These are phyloP conservation scores for Aspergillus carbonarius DNA, from an alignment of 2,329 filamentous ascomycete genomes.

Conservation along the genomic window DNA sequence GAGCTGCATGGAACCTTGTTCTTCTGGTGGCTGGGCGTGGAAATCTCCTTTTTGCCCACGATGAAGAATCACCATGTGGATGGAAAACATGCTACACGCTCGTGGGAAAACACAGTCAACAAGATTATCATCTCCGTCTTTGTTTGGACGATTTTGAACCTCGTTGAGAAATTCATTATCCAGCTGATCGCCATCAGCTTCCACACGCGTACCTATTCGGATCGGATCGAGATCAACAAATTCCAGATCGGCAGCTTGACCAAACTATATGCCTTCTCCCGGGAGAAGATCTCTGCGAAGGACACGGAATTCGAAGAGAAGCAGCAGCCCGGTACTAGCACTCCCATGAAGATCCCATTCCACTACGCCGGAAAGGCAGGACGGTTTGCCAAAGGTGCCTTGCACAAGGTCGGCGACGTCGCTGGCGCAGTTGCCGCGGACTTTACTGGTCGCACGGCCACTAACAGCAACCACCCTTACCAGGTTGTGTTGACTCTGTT, in stretches of 20 bases:
- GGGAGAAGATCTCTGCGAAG: conserved; percentile 64
- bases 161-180: conserved; percentile 88
- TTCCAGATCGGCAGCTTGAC: conserved; percentile 72
- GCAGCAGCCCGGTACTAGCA: conserved; percentile 45
- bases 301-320: conserved; percentile 73
- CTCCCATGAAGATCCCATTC: conserved; percentile 72
- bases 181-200: conserved; percentile 94
- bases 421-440: conserved; percentile 86
- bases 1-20: conserved; percentile 85
- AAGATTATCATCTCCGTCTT: conserved; percentile 87
- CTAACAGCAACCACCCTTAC: conserved; percentile 72
- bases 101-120: conserved; percentile 77
- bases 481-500: conserved; percentile 82
- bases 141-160: conserved; percentile 74
- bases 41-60: conserved; percentile 82
- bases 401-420: conserved; percentile 79
- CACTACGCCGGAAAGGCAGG: conserved; percentile 67
- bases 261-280: conserved; percentile 66
- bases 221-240: conserved; percentile 89
- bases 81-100: conserved; percentile 51
- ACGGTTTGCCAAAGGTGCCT: conserved; percentile 70
- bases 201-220: conserved; percentile 84
- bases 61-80: conserved; percentile 65
- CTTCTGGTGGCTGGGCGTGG: conserved; percentile 85
- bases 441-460: conserved; percentile 73